Conservation (phyloP, 2,329 filamentous ascomycete species). For the Microsporum canis region DNA sequence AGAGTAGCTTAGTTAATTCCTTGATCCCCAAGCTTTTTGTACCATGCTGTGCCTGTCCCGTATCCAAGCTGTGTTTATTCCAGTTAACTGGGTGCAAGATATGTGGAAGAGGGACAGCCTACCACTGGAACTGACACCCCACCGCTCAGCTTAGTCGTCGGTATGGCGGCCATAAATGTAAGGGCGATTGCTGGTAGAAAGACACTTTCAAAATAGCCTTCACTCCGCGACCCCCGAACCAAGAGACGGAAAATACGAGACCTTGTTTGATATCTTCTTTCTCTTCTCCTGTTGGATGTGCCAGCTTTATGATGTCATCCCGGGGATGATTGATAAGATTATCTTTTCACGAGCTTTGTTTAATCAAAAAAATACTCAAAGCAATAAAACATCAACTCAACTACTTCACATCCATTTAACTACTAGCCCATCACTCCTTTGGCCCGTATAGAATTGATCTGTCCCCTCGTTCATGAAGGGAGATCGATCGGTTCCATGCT, state of each 20-base stretch:
- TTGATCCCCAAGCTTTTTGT: conserved; percentile 40
- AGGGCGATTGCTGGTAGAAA: no score
- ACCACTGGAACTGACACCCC: conserved; percentile 46
- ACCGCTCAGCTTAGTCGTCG: conserved; percentile 45
- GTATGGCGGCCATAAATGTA: conserved; percentile 18
- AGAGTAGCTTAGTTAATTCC: conserved; percentile 44
- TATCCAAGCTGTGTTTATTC: conserved; percentile 41
- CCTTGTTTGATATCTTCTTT: not conserved
- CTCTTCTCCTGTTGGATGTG: not conserved
- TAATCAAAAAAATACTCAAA: not conserved
- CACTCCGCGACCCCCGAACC: no score
- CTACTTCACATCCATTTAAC: not conserved
- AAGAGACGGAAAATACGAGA: not conserved
- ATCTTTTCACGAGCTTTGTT: not conserved
- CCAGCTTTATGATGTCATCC: not conserved
- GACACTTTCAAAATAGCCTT: no score
- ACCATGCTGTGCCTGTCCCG: conserved; percentile 55
- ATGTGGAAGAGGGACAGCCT: conserved; percentile 13
- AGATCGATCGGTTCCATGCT: conserved; percentile 7
- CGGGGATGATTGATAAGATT: not conserved
- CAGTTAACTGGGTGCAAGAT: not conserved
- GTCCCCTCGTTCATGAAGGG: not conserved
- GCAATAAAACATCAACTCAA: not conserved
- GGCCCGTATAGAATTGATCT: not conserved
- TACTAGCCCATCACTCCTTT: not conserved